Base-by-base conservation (phyloP, 2,329 filamentous ascomycete species). In the Penicillium sp. region DNA sequence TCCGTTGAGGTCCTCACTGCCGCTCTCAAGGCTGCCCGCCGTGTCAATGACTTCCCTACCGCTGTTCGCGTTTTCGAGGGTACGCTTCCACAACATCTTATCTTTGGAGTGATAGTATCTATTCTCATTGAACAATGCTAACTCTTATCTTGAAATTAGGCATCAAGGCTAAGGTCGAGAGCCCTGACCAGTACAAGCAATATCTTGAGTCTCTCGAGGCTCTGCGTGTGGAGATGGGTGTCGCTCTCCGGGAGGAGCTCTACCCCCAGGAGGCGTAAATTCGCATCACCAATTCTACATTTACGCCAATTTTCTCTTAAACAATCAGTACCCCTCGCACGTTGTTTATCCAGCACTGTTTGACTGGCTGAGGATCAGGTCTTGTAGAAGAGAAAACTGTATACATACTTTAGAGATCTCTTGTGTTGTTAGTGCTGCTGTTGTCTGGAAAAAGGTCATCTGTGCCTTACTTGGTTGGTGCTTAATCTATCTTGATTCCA, bases 91-190 rank as follows among this genome's bases (percentile, higher is more conserved):
- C 47, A 39, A 27, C 41, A 34, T 52, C 27, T 39, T 34, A 34
- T 57, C 44, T 50, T 13, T 30, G 27, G 39, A 38, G 34, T 14
- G 14, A 4, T 23, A 47, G 10, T 30, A 2, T 26, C 4, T 2
- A 18, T 19, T n/a, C 7, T 18, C 14, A 5, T 30, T 29, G 39
- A 53, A 48, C 19, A 16, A 19, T 34, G 35, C 49, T 59, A 49
- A 59, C 51, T n/a, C 14, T 26, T 23, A 26, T 9, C 39, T 47
- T 34, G 10, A 16, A 5, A 57, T 70, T 70, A 96, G 92, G 93
- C 72, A 89, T 99, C 84, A 97, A 96, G 82, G 90, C 91, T 79
- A 99, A 99, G 86, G 94, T 97, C 67, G 94, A 99, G 85, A 99
- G 96, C 86, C 88, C 91, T 79, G 85, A 85, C 71, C 94, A 99